Conservation (phyloP, 176 grass and related monocot genomes). For the Puya raimondii region DNA sequence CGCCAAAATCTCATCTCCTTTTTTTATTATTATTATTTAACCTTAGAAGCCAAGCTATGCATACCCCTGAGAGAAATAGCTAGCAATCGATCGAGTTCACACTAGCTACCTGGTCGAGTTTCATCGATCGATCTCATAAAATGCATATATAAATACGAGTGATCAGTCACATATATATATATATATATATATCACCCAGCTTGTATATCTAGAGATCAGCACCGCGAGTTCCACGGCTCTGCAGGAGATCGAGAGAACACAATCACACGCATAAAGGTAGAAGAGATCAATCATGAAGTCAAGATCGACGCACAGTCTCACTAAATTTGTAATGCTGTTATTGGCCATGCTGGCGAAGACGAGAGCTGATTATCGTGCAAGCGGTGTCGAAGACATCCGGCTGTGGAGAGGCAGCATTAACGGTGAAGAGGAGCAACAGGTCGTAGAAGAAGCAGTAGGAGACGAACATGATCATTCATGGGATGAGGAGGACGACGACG, state of each 20-base stretch:
- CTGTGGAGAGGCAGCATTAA: neutral
- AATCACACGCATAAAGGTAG: conserved; percentile 26
- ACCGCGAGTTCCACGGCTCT: neutral
- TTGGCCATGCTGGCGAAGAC: neutral
- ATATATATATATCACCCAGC: neutral
- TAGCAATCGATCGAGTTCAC: neutral
- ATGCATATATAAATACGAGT: neutral
- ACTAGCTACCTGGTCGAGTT: neutral
- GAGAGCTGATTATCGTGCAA: neutral
- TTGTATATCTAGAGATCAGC: neutral
- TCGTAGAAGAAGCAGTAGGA: neutral
- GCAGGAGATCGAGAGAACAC: neutral
- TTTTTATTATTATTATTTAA: conserved; percentile 30
- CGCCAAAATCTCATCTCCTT: conserved; percentile 1
- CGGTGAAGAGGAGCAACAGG: neutral
- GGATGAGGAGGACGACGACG: neutral
- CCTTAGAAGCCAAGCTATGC: conserved; percentile 37
- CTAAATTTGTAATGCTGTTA: conserved; percentile 5
- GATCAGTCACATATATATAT: neutral
- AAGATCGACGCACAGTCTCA: neutral
- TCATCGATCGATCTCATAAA: neutral
- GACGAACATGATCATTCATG: neutral
- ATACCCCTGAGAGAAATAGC: conserved; percentile 11
- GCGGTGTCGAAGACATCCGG: neutral
- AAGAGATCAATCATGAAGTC: neutral